Percentiles rank a stretch among this genome's conserved stretches.
Conservation (phyloP, 1,139 yeast species). For the Ashbya aceris region DNA sequence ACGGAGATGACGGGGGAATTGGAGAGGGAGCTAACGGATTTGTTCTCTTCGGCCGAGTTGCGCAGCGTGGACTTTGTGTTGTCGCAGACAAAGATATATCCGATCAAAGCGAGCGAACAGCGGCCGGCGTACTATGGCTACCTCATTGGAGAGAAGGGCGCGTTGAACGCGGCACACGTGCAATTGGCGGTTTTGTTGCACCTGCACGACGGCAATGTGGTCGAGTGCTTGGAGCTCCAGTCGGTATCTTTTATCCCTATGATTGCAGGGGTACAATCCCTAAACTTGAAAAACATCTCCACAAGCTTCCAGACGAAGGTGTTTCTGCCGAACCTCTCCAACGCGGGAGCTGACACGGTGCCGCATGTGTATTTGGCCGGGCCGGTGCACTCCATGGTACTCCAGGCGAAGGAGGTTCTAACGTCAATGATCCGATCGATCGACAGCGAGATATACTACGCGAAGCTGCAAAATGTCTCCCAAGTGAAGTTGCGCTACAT, state of each 20-base stretch:
- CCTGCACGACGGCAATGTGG: conserved; percentile 3
- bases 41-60: conserved; percentile 1
- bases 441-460: conserved; percentile 12
- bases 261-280: conserved; percentile 5
- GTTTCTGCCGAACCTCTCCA: conserved; percentile 7
- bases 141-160: conserved; percentile 2
- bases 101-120: conserved; percentile 2
- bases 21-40: background rate
- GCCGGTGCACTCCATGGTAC: conserved; percentile 11
- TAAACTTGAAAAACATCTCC: conserved; percentile 4
- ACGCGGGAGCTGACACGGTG: background rate
- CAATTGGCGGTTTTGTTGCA: conserved; percentile 4
- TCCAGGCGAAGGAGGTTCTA: conserved; percentile 15
- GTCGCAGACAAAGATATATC: conserved; percentile 3
- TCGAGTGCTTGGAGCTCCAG: conserved; percentile 4
- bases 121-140: conserved; percentile 3
- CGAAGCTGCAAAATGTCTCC: conserved; percentile 15
- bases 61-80: conserved; percentile 2
- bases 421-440: conserved; percentile 7
- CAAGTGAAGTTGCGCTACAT: conserved; percentile 20
- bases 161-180: conserved; percentile 4
- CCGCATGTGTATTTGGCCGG: conserved; percentile 13
- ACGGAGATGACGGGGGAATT: background rate
- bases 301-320: conserved; percentile 6
- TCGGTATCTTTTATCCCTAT: conserved; percentile 7